These are phyloP conservation scores for Cydonia oblonga DNA, from an alignment of 331 rosid genomes.

Conservation along the genomic window DNA sequence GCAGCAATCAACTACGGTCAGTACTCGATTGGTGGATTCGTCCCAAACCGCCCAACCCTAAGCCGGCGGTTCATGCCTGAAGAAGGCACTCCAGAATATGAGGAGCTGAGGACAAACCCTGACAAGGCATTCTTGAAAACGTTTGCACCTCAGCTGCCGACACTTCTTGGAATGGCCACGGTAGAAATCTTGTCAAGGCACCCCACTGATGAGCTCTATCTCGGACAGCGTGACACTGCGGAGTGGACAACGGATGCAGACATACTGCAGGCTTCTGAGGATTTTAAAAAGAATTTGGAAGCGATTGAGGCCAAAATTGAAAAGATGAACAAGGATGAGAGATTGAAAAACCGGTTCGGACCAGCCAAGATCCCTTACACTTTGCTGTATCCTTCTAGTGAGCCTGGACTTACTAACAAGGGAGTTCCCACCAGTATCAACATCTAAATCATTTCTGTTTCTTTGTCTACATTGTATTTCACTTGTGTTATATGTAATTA, in stretches of 20 bases:
- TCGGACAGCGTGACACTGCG: constrained; percentile 4
- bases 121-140: constrained; percentile 10
- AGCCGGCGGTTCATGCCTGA: constrained; percentile 11
- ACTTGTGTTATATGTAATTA: too few relatives aligned
- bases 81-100: constrained; percentile 6
- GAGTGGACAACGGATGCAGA: constrained; percentile 9
- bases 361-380: constrained; percentile 12
- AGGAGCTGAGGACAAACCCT: constrained; percentile 10
- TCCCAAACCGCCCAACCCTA: constrained; percentile 3
- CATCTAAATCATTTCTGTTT: background rate
- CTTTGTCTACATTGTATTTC: too few relatives aligned
- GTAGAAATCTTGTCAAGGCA: constrained; percentile 7
- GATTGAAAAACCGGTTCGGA: constrained; percentile 4
- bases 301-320: background rate
- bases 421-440: background rate
- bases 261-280: background rate
- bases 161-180: background rate
- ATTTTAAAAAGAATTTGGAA: constrained; percentile 5
- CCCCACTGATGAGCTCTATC: constrained; percentile 6
- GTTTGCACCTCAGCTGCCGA: background rate
- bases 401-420: constrained; percentile 5
- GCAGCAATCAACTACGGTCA: constrained; percentile 14
- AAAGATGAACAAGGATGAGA: background rate
- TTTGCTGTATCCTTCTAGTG: constrained; percentile 4
- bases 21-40: background rate